Conservation (phyloP, 495 filamentous ascomycete genomes). For the Podospora tetraspora region DNA sequence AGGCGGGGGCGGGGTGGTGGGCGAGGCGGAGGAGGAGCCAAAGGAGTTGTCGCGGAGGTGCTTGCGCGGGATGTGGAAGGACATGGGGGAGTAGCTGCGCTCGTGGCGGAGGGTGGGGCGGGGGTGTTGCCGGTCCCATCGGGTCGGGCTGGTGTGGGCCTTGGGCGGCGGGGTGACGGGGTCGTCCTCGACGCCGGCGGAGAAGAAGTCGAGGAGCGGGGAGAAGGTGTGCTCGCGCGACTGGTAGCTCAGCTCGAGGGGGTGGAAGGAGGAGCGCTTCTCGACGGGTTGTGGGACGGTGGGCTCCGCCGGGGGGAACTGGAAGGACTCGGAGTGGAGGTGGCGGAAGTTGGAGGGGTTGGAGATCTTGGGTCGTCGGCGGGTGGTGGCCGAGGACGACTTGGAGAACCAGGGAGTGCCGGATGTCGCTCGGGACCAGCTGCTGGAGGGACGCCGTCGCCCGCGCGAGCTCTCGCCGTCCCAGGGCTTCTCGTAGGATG, state of each 20-base stretch:
- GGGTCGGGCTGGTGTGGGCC: constrained; percentile 30
- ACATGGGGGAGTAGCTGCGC: constrained; percentile 44
- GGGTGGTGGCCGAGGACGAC: constrained; percentile 31
- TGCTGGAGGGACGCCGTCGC: constrained; percentile 25
- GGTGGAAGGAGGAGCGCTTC: constrained; percentile 48
- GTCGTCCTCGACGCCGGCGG: constrained; percentile 28
- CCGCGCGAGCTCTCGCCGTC: constrained; percentile 33
- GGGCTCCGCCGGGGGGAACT: constrained; percentile 27
- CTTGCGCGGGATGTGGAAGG: constrained; percentile 48
- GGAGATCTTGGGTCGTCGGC: constrained; percentile 42
- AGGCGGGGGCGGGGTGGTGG: constrained; percentile 21
- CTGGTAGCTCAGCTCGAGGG: constrained; percentile 73
- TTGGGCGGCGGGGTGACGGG: constrained; percentile 41
- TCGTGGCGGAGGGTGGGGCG: constrained; percentile 34
- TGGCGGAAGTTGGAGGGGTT: constrained; percentile 47
- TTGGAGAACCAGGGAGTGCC: constrained; percentile 32
- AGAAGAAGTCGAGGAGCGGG: constrained; percentile 50
- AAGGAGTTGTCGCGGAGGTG: constrained; percentile 30
- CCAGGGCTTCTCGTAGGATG: constrained; percentile 24
- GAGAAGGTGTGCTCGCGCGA: constrained; percentile 61
- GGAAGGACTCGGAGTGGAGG: constrained; percentile 45
- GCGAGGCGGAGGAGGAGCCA: constrained; percentile 17
- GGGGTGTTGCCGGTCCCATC: constrained; percentile 31
- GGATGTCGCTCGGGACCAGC: constrained; percentile 29
- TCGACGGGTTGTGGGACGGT: neutral